Evolutionary conservation across 306 rosid species (phyloP), one percentile per base, ranked within the genome.

Genomic region (Alnus rubra): DNA sequence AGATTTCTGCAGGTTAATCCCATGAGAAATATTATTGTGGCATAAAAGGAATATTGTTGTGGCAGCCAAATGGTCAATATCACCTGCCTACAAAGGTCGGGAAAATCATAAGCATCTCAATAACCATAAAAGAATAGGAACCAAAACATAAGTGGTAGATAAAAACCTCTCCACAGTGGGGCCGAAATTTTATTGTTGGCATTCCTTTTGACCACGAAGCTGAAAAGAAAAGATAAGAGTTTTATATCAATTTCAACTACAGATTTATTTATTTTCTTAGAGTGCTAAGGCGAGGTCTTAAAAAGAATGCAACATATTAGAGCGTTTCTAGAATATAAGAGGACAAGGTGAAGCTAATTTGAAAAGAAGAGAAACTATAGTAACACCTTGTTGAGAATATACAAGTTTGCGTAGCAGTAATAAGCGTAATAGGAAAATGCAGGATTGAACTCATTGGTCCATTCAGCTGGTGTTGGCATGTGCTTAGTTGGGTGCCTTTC

Each of bases 401-500:
- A 90, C 83, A 93, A 79, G 86, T 88, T 93, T 42, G 93, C 93
- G 77, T 91, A 88, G 87, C 93, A 84, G 77, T 93, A 93, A 82
- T 91, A 90, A 19, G 88, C 85, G 79, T 90, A 93, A 71, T 93
- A 93, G 35, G 98, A 90, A 81, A 76, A 93, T 28, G 98, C 97
- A 60, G 95, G 98, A 84, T 93, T 93, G 72, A 91, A 93, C 55
- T 82, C 92, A 85, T 93, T 91, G 2, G 91, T 91, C 98, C 95
- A 91, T 84, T 91, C 88, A 60, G 89, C 86, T 72, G 97, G 97
- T 39, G 92, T 85, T 70, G 90, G 98, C 97, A 93, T 91, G 88
- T 93, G 98, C 89, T 93, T 93, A 67, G 92, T 91, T 33, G 98
- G 97, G n/a, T 87, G 92, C 79, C 97, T 90, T 87, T 93, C 98